Evolutionary conservation across 345 rosid genomes (phyloP).

Genomic region (Salix brachista): DNA sequence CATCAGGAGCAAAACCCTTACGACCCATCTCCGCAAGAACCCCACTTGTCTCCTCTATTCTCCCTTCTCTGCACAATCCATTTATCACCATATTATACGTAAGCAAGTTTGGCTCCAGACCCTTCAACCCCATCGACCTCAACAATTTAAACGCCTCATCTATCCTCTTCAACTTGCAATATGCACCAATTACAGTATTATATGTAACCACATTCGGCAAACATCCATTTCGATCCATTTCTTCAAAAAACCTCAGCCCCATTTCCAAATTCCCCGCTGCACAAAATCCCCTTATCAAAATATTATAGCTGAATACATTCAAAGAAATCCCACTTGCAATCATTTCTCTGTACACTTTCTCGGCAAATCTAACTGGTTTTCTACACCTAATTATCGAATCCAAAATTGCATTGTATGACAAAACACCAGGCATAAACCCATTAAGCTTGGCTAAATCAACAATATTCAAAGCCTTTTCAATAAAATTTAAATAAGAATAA

Average conservation of each 20-base stretch:
- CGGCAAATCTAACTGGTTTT: slow-evolving; percentile 44
- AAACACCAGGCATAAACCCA: slow-evolving; percentile 92
- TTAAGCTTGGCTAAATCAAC: slow-evolving; percentile 50
- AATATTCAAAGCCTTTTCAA: slow-evolving; percentile 57
- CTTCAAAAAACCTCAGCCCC: slow-evolving; percentile 46
- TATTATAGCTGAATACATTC: slow-evolving; percentile 79
- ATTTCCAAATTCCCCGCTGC: slow-evolving; percentile 61
- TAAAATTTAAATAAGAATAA: slow-evolving; percentile 53
- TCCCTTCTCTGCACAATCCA: slow-evolving; percentile 72
- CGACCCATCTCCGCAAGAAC: slow-evolving; percentile 52
- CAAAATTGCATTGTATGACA: slow-evolving; percentile 74
- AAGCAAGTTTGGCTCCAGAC: slow-evolving; percentile 75
- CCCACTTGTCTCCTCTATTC: slow-evolving; percentile 60
- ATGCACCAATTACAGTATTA: slow-evolving; percentile 68
- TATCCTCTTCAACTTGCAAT: slow-evolving; percentile 54
- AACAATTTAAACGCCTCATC: slow-evolving; percentile 55
- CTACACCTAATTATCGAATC: slow-evolving; percentile 65
- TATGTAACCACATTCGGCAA: slow-evolving; percentile 81
- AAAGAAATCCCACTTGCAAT: slow-evolving; percentile 50
- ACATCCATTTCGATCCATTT: slow-evolving; percentile 68
- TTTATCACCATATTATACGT: slow-evolving; percentile 70
- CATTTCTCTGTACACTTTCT: slow-evolving; percentile 62
- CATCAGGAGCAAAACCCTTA: slow-evolving; percentile 62
- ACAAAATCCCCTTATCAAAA: slow-evolving; percentile 77
- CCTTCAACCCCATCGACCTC: slow-evolving; percentile 53